Percentiles rank a stretch among this genome's conserved stretches.
Conservation (phyloP, 495 filamentous ascomycete genomes). For the Aspergillus diversus region DNA sequence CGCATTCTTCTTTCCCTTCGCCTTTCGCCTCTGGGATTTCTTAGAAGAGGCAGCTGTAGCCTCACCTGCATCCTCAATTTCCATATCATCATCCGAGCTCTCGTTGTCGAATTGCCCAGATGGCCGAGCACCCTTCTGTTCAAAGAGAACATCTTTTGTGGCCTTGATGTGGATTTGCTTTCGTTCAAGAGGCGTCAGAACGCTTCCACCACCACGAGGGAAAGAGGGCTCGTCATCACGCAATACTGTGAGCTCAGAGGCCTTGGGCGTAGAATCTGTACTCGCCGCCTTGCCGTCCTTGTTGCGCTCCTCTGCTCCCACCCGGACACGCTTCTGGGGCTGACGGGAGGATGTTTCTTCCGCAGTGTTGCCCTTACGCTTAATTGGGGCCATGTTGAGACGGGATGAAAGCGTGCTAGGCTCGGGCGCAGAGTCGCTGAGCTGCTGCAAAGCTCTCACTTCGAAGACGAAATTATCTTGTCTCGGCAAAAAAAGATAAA, state of each 20-base stretch:
- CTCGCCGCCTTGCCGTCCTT: constrained; percentile 30
- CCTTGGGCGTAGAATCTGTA: constrained; percentile 36
- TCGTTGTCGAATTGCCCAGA: constrained; percentile 44
- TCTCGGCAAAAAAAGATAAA: constrained; percentile 43
- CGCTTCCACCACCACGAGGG: constrained; percentile 87
- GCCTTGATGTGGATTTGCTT: constrained; percentile 97
- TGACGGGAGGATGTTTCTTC: constrained; percentile 43
- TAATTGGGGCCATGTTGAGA: constrained; percentile 52
- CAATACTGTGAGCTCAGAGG: constrained; percentile 52
- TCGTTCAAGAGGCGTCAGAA: constrained; percentile 89
- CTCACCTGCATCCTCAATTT: constrained; percentile 52
- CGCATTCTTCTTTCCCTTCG: constrained; percentile 53
- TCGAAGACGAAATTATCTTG: constrained; percentile 34
- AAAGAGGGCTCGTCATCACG: constrained; percentile 86
- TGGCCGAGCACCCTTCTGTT: constrained; percentile 66
- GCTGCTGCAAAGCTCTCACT: constrained; percentile 36
- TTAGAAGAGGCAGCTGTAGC: constrained; percentile 41
- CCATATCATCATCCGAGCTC: constrained; percentile 46
- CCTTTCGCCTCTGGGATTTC: constrained; percentile 54
- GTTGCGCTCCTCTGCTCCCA: constrained; percentile 45
- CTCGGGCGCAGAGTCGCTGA: constrained; percentile 19
- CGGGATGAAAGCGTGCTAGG: constrained; percentile 23
- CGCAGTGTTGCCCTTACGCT: constrained; percentile 53
- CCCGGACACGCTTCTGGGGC: constrained; percentile 51
- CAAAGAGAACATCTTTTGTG: constrained; percentile 89